Evolutionary conservation across 176 grass and related monocot genomes (phyloP).

Genomic region (Eragrostis nindensis): DNA sequence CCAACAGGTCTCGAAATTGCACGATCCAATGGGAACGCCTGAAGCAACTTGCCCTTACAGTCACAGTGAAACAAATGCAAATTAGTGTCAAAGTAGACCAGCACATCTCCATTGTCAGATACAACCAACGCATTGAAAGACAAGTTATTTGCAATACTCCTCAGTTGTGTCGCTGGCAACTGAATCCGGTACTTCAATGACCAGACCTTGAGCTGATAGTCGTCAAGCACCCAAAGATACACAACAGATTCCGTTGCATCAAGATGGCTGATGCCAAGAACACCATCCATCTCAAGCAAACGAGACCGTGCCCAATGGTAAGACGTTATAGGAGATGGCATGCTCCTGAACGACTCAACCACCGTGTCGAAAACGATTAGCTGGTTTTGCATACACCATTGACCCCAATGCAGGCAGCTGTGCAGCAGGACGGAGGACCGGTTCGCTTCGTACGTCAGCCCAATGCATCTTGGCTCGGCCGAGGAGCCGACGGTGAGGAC

Average conservation of each 20-base stretch:
- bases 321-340: no score
- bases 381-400: no score
- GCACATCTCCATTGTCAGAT: background rate
- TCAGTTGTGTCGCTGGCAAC: background rate
- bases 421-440: no score
- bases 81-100: fast-evolving
- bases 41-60: slow-evolving; percentile 17
- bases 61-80: background rate
- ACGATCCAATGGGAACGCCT: background rate
- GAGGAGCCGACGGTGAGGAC: no score
- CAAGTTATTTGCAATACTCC: background rate
- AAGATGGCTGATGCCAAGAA: background rate
- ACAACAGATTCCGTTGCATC: background rate
- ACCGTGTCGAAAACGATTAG: no score
- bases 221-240: background rate
- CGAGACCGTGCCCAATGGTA: background rate
- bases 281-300: background rate
- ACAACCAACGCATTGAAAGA: background rate
- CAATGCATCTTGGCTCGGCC: no score
- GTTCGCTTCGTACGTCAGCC: no score
- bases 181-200: background rate
- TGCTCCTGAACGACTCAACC: no score
- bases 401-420: no score
- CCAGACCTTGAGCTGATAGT: background rate
- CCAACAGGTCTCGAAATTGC: background rate